Conservation (phyloP, 768 basidiomycete species). For the Exsudoporus frostii region DNA sequence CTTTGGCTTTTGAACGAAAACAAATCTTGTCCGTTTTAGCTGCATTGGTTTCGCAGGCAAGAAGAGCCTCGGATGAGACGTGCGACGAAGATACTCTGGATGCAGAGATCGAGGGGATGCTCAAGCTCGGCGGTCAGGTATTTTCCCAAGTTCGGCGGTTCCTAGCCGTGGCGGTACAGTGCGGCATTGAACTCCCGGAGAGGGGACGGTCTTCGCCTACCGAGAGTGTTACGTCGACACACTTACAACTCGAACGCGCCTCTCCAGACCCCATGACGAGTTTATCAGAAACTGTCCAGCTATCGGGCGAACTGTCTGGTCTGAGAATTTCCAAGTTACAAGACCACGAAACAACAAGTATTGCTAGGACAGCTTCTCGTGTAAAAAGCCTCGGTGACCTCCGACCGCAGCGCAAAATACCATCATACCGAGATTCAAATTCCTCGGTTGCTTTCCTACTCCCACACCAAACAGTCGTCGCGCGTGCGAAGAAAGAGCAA, state of each 20-base stretch:
- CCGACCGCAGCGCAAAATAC: constrained; percentile 31
- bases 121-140: constrained; percentile 75
- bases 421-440: constrained; percentile 37
- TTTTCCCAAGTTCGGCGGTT: constrained; percentile 80
- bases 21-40: constrained; percentile 79
- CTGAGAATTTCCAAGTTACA: constrained; percentile 31
- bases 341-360: constrained; percentile 17
- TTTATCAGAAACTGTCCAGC: constrained; percentile 2
- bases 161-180: constrained; percentile 70
- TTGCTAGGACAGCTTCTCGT: constrained; percentile 36
- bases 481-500: constrained; percentile 37
- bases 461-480: constrained; percentile 28
- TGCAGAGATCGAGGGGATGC: constrained; percentile 70
- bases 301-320: constrained; percentile 23
- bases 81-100: constrained; percentile 47
- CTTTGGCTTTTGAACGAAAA: constrained; percentile 75
- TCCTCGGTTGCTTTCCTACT: constrained; percentile 34
- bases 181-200: constrained; percentile 66
- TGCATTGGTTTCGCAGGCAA: constrained; percentile 76
- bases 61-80: constrained; percentile 51
- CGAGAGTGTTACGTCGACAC: constrained; percentile 16
- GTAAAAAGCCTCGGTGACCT: constrained; percentile 56
- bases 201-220: constrained; percentile 34
- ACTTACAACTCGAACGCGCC: constrained; percentile 10
- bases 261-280: constrained; percentile 16